Evolutionary conservation across 2,329 filamentous ascomycete species (phyloP).

Genomic region (Fusarium penzigii): DNA sequence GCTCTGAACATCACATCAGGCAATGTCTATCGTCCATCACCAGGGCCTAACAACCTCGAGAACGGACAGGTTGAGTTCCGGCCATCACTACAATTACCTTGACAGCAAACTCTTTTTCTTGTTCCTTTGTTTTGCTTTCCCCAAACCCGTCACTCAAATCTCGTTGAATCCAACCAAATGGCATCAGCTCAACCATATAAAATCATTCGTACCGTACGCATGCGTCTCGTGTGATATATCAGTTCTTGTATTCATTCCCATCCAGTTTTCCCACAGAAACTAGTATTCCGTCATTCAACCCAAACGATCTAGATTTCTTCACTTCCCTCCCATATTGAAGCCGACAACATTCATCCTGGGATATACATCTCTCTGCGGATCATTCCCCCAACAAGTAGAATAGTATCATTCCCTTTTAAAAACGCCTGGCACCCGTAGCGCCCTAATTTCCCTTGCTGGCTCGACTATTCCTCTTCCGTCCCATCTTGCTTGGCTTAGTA

Average conservation of each 20-base stretch:
- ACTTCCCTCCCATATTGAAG: slow-evolving; percentile 8
- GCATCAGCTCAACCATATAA: not conserved
- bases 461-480: not conserved
- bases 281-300: slow-evolving; percentile 13
- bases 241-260: slow-evolving; percentile 23
- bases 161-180: not conserved
- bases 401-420: slow-evolving; percentile 18
- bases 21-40: too few relatives aligned
- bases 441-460: not conserved
- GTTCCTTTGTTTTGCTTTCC: not conserved
- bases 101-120: not conserved
- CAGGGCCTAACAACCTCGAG: too few relatives aligned
- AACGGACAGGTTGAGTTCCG: too few relatives aligned
- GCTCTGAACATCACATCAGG: too few relatives aligned
- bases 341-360: slow-evolving; percentile 4
- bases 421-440: slow-evolving; percentile 20
- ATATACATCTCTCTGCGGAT: slow-evolving; percentile 13
- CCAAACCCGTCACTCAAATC: not conserved
- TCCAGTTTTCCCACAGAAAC: slow-evolving; percentile 13
- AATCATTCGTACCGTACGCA: not conserved
- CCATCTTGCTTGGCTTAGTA: slow-evolving; percentile 59
- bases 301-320: slow-evolving; percentile 12
- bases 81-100: too few relatives aligned
- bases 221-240: not conserved
- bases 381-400: slow-evolving; percentile 22